Evolutionary conservation across 495 filamentous ascomycete species (phyloP), one percentile per base, ranked within the genome.

Genomic region (Annulohypoxylon stygium): DNA sequence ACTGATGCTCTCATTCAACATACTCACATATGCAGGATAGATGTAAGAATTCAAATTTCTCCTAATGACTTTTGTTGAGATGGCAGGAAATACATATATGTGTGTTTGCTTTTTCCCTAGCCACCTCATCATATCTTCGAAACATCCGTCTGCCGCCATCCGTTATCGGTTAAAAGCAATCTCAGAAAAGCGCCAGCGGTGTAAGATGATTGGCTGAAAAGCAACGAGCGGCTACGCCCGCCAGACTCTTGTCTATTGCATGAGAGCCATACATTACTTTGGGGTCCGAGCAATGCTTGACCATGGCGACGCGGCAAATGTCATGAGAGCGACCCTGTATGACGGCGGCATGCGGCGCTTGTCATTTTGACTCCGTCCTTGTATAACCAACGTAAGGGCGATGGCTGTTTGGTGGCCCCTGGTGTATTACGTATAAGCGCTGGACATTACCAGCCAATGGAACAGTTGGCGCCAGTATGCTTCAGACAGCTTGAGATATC

Each of bases 191-290:
- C 59, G 67, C 41, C 50, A 70, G 67, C 41, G 33, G 50, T 53
- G 51, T 74, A 67, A 67, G 45, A 67, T 48, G 67, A 74, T 74
- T 74, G 71, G 71, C 45, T 53, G n/a, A 74, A 70, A 70, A 66
- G 25, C 43, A 58, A 45, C 55, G 39, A 43, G 43, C 67, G 61
- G 67, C 59, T 61, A 45, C 23, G 59, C 55, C 53, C 37, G 45
- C n/a, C 55, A 55, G 41, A 23, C 43, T 18, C 54, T 37, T 58
- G 39, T 26, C 18, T 30, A 33, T 39, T 36, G 8, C 20, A 50
- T 51, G 9, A 53, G 25, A 67, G 65, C 65, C 65, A 67, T 25
- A 51, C 65, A 33, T 11, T 60, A 23, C 14, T 37, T 26, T 10
- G 8, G 14, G 16, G 50, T 47, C 47, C 9, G 12, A 25, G 39